These are phyloP conservation scores for Kodamaea ohmeri DNA, from an alignment of 1,139 yeast genomes.

Conservation along the genomic window DNA sequence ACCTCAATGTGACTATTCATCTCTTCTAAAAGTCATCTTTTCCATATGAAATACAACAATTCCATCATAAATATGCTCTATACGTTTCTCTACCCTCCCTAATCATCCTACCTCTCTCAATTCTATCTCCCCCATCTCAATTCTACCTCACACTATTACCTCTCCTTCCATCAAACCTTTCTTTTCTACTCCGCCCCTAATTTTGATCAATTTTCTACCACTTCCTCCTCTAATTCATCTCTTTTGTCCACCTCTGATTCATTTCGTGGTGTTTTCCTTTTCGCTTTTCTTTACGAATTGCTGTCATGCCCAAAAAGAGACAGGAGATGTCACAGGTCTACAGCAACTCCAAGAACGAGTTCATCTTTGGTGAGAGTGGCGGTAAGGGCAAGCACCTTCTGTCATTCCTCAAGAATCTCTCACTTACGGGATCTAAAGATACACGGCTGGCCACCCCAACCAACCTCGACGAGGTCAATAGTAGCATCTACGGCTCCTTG, in stretches of 20 bases:
- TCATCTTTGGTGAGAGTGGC: conserved; percentile 65
- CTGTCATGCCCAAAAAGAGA: conserved; percentile 30
- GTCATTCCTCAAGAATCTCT: conserved; percentile 54
- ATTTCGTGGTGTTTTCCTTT: not conserved
- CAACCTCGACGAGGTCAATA: conserved; percentile 29
- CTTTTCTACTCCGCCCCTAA: no score
- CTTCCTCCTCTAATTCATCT: no score
- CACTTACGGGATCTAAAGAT: conserved; percentile 27
- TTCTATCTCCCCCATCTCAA: no score
- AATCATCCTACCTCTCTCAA: no score
- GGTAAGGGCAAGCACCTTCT: conserved; percentile 64
- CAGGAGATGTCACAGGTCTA: conserved; percentile 63
- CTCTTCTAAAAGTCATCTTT: no score
- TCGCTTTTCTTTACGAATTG: not conserved
- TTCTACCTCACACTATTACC: no score
- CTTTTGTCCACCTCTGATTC: not conserved
- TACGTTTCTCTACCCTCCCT: no score
- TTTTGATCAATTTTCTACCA: no score
- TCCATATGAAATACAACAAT: no score
- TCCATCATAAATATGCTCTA: no score
- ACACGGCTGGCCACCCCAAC: conserved; percentile 11
- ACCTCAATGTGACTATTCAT: no score
- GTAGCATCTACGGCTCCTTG: conserved; percentile 42
- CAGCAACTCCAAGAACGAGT: conserved; percentile 49
- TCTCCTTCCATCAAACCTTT: no score